Percentiles rank a stretch among this genome's conserved stretches.
phyloP scores from a whole-genome alignment of 2,329 filamentous ascomycete species.

The Xylariaceae sp. region DNA sequence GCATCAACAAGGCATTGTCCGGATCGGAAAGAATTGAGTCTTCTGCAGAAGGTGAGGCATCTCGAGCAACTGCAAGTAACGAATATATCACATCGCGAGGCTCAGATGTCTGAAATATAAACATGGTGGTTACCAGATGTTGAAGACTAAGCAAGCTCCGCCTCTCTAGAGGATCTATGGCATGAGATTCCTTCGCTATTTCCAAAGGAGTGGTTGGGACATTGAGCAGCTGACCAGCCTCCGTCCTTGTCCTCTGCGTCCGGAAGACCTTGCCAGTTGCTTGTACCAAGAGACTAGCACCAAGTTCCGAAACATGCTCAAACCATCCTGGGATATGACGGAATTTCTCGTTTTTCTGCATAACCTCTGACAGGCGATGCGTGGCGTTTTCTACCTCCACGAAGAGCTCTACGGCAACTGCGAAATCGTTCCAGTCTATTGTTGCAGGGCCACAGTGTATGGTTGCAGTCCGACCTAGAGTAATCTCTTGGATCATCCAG shows the following conservation, averaged over 20 bases:
- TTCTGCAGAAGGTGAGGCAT: conserved; percentile 11
- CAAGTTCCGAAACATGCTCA: conserved; percentile 20
- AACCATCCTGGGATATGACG: conserved; percentile 24
- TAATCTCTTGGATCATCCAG: conserved; percentile 52
- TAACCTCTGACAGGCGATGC: conserved; percentile 31
- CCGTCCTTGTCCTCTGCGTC: no score
- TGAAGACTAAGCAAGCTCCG: conserved; percentile 20
- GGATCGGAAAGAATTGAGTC: neutral
- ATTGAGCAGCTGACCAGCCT: no score
- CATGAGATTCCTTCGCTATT: conserved; percentile 13
- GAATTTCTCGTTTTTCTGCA: conserved; percentile 17
- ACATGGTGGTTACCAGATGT: conserved; percentile 23
- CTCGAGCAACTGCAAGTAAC: conserved; percentile 24
- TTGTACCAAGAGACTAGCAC: conserved; percentile 23
- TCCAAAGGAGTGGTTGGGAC: no score
- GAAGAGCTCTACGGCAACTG: conserved; percentile 46
- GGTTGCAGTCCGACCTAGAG: conserved; percentile 40
- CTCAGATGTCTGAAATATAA: conserved; percentile 19
- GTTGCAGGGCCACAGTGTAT: conserved; percentile 46
- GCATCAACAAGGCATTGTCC: conserved; percentile 11
- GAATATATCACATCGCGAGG: conserved; percentile 27
- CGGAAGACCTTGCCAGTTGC: conserved; percentile 24
- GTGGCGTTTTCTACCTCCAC: conserved; percentile 46
- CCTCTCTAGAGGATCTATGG: no score
- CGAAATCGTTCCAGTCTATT: conserved; percentile 46